These are phyloP conservation scores for Fraxinus platypoda DNA, from an alignment of 305 asterid genomes.

Conservation along the genomic window DNA sequence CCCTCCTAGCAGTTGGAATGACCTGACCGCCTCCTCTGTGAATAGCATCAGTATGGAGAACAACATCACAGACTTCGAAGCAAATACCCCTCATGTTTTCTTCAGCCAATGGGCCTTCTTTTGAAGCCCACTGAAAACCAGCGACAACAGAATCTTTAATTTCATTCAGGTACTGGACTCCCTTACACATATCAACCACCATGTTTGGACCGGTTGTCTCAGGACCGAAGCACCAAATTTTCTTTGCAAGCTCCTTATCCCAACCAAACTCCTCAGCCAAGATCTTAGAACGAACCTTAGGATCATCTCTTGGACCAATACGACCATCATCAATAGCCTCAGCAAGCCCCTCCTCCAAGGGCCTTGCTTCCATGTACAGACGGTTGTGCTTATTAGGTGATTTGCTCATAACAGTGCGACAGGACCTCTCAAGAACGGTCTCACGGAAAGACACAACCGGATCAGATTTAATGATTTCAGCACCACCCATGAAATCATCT, in stretches of 20 bases:
- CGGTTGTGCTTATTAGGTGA: slow-evolving; percentile 48
- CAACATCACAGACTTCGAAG: slow-evolving; percentile 72
- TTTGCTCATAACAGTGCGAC: slow-evolving; percentile 47
- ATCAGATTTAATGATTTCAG: slow-evolving; percentile 38
- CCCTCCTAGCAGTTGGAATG: slow-evolving; percentile 77
- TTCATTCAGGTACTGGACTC: slow-evolving; percentile 74
- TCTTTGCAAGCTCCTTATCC: slow-evolving; percentile 79
- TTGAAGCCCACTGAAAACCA: slow-evolving; percentile 86
- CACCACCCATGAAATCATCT: slow-evolving; percentile 51
- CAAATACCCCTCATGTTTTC: slow-evolving; percentile 78
- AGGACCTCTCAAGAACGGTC: slow-evolving; percentile 46
- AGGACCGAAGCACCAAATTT: slow-evolving; percentile 77
- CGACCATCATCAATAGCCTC: slow-evolving; percentile 53
- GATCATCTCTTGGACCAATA: slow-evolving; percentile 49
- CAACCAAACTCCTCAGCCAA: slow-evolving; percentile 47
- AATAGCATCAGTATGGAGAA: slow-evolving; percentile 73
- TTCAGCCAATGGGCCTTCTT: slow-evolving; percentile 76
- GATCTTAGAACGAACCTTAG: slow-evolving; percentile 44
- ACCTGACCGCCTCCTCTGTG: slow-evolving; percentile 85
- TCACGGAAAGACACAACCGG: slow-evolving; percentile 53
- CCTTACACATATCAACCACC: slow-evolving; percentile 88
- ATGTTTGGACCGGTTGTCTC: slow-evolving; percentile 80
- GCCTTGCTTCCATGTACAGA: slow-evolving; percentile 53
- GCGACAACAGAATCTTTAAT: slow-evolving; percentile 86
- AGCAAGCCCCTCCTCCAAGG: slow-evolving; percentile 46